phyloP scores from a whole-genome alignment of 768 basidiomycete genomes.

The Psilocybe subaeruginosa region DNA sequence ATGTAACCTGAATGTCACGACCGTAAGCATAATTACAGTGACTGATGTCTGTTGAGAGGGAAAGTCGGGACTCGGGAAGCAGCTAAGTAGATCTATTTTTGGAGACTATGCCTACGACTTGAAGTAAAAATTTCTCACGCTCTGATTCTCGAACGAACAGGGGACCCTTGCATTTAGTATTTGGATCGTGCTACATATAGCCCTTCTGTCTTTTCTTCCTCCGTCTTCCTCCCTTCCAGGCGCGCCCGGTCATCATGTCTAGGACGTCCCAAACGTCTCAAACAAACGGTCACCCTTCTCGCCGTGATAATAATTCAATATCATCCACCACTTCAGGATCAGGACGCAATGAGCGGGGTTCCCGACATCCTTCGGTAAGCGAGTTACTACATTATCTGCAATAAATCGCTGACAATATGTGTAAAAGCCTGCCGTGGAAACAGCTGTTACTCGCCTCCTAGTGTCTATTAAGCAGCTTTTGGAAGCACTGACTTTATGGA shows the following conservation, averaged over 20 bases:
- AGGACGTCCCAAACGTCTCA: constrained; percentile 27
- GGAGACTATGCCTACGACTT: neutral
- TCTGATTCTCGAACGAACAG: constrained; percentile 9
- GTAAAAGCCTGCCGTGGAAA: constrained; percentile 78
- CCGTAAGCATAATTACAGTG: neutral
- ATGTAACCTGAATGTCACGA: neutral
- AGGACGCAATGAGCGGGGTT: constrained; percentile 43
- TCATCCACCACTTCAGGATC: constrained; percentile 50
- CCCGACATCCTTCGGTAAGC: constrained; percentile 42
- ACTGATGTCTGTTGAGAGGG: neutral
- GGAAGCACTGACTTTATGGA: constrained; percentile 88
- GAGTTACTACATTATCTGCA: constrained; percentile 1
- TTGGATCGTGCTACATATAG: constrained; percentile 3
- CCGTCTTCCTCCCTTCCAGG: constrained; percentile 3
- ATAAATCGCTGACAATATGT: constrained; percentile 7
- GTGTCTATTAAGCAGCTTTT: constrained; percentile 96
- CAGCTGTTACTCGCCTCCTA: constrained; percentile 88
- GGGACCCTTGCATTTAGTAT: constrained; percentile 9
- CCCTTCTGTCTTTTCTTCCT: constrained; percentile 4
- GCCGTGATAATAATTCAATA: constrained; percentile 56
- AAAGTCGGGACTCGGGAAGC: neutral
- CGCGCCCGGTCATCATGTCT: constrained; percentile 26
- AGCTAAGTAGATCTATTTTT: constrained; percentile 6
- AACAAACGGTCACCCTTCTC: constrained; percentile 44
- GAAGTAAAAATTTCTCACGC: constrained; percentile 7